Evolutionary conservation across 306 rosid species (phyloP).

Genomic region (Phaseolus lunatus): DNA sequence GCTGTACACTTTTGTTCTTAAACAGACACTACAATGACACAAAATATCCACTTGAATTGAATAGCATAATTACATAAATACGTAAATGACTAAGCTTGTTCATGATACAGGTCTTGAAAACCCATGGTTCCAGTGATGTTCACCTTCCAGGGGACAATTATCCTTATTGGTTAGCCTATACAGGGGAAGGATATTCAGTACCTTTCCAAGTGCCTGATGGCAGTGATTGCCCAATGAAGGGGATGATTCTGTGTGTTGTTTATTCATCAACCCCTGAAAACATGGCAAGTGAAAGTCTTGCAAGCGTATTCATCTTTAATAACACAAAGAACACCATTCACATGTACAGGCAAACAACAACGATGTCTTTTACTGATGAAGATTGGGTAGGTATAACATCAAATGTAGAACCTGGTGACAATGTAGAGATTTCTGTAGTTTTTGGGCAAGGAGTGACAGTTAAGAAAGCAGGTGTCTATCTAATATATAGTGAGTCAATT

Average conservation of each 20-base stretch:
- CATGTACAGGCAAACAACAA: constrained; percentile 28
- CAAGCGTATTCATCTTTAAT: constrained; percentile 2
- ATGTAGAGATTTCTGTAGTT: constrained; percentile 18
- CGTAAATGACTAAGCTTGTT: not conserved
- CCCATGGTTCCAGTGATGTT: not conserved
- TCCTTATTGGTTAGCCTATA: constrained; percentile 25
- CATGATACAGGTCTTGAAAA: not conserved
- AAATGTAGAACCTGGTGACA: constrained; percentile 19
- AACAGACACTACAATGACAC: not conserved
- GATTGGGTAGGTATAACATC: constrained; percentile 7
- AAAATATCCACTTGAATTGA: not conserved
- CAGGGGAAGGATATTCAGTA: not conserved
- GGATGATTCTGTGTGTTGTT: constrained; percentile 28
- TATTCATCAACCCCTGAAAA: not conserved
- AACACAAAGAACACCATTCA: constrained; percentile 20
- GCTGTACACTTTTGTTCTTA: not conserved
- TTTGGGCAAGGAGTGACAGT: not conserved
- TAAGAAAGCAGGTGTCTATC: not conserved
- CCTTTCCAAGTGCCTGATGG: constrained; percentile 14
- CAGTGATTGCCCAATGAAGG: not conserved
- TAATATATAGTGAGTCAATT: not conserved
- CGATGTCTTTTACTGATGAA: constrained; percentile 22
- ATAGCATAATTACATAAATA: not conserved
- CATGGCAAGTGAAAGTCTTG: not conserved
- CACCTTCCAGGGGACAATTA: constrained; percentile 24